A percentile compares a stretch with the other conserved stretches of the same genome.
phyloP scores from a whole-genome alignment of 2,329 filamentous ascomycete genomes.

The Paradendryphiella salina region DNA sequence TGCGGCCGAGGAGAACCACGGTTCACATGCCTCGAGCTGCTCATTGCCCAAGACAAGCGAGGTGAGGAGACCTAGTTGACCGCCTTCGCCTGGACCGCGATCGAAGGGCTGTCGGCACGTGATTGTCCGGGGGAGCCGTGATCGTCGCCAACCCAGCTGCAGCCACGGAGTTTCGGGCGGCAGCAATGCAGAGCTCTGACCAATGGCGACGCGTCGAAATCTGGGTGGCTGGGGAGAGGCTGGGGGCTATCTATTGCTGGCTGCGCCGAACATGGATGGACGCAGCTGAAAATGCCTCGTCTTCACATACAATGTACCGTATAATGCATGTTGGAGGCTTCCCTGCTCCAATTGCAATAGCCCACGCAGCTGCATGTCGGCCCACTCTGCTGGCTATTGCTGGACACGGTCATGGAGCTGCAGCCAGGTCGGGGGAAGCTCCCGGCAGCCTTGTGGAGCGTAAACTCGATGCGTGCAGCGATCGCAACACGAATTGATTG shows the following conservation, averaged over 20 bases:
- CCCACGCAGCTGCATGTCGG: slow-evolving; percentile 36
- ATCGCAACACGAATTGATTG: slow-evolving; percentile 13
- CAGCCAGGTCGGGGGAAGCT: slow-evolving; percentile 22
- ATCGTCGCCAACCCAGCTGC: slow-evolving; percentile 13
- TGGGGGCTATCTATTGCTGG: slow-evolving; percentile 20
- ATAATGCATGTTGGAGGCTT: slow-evolving; percentile 25
- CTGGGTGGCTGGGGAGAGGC: slow-evolving; percentile 32
- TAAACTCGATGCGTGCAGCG: slow-evolving; percentile 11
- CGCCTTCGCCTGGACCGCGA: slow-evolving; percentile 2
- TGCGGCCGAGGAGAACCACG: slow-evolving; percentile 16
- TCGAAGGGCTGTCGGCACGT: slow-evolving; percentile 14
- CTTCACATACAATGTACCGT: slow-evolving; percentile 27
- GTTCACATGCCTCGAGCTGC: slow-evolving; percentile 8
- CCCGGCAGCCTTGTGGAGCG: slow-evolving; percentile 22
- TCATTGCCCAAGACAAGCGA: background rate
- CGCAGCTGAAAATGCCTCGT: slow-evolving; percentile 40
- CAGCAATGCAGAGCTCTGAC: slow-evolving; percentile 13
- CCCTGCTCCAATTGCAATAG: slow-evolving; percentile 37
- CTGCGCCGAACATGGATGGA: slow-evolving; percentile 23
- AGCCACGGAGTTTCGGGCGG: slow-evolving; percentile 19
- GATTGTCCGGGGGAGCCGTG: slow-evolving; percentile 21
- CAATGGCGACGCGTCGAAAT: slow-evolving; percentile 30
- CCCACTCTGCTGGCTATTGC: slow-evolving; percentile 15
- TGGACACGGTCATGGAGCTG: slow-evolving; percentile 22
- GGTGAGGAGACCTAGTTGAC: background rate